phyloP scores from a whole-genome alignment of 768 basidiomycete genomes.

The Coprinopsis cinerea region DNA sequence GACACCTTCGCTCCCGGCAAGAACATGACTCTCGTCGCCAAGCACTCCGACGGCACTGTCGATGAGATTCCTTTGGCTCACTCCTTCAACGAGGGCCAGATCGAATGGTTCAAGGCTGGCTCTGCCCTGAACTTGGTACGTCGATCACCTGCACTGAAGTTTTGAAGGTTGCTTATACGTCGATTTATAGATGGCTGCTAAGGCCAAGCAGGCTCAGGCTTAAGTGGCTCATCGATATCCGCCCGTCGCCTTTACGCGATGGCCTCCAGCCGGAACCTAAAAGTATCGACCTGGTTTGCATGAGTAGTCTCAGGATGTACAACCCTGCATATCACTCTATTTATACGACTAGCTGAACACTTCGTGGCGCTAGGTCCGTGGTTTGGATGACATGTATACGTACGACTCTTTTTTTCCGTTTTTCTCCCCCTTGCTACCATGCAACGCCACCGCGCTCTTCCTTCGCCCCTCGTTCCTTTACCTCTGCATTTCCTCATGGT shows the following conservation, averaged over 20 bases:
- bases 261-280: not conserved
- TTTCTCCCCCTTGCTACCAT: not conserved
- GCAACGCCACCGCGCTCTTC: not conserved
- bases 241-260: not conserved
- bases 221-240: not conserved
- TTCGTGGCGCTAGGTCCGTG: not conserved
- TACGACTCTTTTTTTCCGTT: not conserved
- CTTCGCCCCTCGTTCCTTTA: not conserved
- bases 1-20: conserved; percentile 88
- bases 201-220: conserved; percentile 37
- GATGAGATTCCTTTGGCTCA: conserved; percentile 80
- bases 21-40: conserved; percentile 76
- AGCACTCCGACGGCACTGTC: conserved; percentile 75
- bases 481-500: not conserved
- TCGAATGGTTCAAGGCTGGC: conserved; percentile 98
- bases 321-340: not conserved
- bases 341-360: not conserved
- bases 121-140: conserved; percentile 84
- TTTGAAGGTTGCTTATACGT: conserved; percentile 6
- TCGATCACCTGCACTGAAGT: conserved; percentile 7
- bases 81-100: conserved; percentile 96
- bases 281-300: not conserved
- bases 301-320: not conserved
- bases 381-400: not conserved
- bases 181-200: conserved; percentile 54